Conservation (phyloP, 306 rosid genomes). For the Cicer cuneatum region DNA sequence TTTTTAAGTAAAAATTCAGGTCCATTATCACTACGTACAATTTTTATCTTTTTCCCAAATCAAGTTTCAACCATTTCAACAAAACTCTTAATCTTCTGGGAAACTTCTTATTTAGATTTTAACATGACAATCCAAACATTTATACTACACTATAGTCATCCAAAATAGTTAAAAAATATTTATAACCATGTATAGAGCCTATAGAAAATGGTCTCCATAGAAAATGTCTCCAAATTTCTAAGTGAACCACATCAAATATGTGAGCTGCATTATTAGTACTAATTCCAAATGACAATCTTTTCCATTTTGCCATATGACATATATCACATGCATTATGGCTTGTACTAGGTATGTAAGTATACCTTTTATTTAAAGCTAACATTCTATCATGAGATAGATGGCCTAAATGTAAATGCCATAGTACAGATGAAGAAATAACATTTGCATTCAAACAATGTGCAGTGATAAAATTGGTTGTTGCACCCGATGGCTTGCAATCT, state of each 20-base stretch:
- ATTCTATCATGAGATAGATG: background rate
- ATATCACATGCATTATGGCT: background rate
- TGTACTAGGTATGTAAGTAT: too few species aligned
- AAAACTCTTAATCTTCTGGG: too few species aligned
- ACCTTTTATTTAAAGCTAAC: too few species aligned
- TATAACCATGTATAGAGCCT: background rate
- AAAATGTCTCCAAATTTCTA: background rate
- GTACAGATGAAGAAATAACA: too few species aligned
- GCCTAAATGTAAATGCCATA: background rate
- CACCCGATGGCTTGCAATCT: background rate
- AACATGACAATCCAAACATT: background rate
- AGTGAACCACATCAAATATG: background rate
- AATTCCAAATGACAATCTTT: background rate
- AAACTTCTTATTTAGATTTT: too few species aligned
- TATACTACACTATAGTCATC: background rate
- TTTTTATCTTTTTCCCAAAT: too few species aligned
- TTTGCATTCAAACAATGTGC: too few species aligned
- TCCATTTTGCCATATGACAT: background rate
- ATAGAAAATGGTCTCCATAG: background rate
- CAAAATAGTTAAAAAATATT: too few species aligned
- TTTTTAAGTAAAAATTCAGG: background rate
- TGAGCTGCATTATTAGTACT: background rate
- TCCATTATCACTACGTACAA: too few species aligned
- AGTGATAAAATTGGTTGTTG: too few species aligned
- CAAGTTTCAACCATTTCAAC: background rate